Conservation (phyloP, 2,329 filamentous ascomycete species). For the Ophiostoma triangulosporum region DNA sequence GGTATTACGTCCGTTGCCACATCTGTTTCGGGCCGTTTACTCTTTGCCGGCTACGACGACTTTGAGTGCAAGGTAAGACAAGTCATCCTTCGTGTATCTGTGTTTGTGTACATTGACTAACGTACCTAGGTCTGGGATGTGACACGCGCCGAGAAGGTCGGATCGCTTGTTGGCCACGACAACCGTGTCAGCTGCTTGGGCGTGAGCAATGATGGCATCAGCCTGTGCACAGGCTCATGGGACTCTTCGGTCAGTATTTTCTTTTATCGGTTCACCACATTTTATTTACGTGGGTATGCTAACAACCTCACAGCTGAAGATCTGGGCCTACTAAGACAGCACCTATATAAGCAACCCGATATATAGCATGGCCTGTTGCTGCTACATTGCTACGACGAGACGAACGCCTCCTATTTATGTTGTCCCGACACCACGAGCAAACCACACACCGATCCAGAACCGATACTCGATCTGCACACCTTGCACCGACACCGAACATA, state of each 20-base stretch:
- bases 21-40: slow-evolving; percentile 84
- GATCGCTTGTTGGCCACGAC: slow-evolving; percentile 91
- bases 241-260: slow-evolving; percentile 74
- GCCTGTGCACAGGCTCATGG: slow-evolving; percentile 98
- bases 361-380: neutral
- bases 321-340: slow-evolving; percentile 65
- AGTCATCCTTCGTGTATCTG: neutral
- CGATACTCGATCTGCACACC: neutral
- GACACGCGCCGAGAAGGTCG: slow-evolving; percentile 90
- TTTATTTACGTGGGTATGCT: slow-evolving; percentile 7
- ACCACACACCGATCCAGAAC: neutral
- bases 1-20: slow-evolving; percentile 97
- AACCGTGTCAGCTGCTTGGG: slow-evolving; percentile 98
- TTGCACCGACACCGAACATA: no score
- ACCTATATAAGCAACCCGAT: neutral
- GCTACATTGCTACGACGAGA: slow-evolving; percentile 8
- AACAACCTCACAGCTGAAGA: slow-evolving; percentile 53
- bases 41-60: slow-evolving; percentile 97
- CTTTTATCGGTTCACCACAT: neutral
- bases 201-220: slow-evolving; percentile 98
- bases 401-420: slow-evolving; percentile 5
- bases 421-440: slow-evolving; percentile 3
- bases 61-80: slow-evolving; percentile 93
- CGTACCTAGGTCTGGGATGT: slow-evolving; percentile 80
- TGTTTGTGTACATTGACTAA: neutral